These are phyloP conservation scores for Fusarium oxysporum DNA, from an alignment of 2,329 filamentous ascomycete genomes.

Conservation along the genomic window DNA sequence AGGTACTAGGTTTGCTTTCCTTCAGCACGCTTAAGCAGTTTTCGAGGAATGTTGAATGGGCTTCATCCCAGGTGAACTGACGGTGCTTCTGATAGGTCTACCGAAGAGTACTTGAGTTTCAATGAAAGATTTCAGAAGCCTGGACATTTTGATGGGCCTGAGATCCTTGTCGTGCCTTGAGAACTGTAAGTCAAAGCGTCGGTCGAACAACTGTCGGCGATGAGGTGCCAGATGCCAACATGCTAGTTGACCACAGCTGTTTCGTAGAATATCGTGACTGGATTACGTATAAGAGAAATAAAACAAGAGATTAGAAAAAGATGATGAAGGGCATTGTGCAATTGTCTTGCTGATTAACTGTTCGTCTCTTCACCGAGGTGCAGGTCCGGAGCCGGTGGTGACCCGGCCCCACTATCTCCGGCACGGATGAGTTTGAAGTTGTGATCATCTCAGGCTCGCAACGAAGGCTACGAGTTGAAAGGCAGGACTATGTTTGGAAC, in stretches of 20 bases:
- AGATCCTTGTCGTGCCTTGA: background rate
- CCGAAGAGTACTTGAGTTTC: background rate
- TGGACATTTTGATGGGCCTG: background rate
- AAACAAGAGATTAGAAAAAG: background rate
- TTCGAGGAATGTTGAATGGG: background rate
- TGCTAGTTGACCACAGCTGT: fast-evolving
- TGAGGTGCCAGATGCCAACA: background rate
- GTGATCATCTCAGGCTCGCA: background rate
- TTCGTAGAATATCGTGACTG: no score
- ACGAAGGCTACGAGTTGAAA: background rate
- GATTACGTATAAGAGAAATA: no score
- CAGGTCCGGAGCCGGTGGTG: conserved; percentile 14
- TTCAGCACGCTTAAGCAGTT: background rate
- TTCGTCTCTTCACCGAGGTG: conserved; percentile 7
- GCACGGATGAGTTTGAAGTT: conserved; percentile 7
- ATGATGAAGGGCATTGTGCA: background rate
- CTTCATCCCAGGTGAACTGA: background rate
- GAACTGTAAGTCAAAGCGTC: background rate
- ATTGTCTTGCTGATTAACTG: background rate
- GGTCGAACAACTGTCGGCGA: background rate
- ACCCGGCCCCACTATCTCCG: conserved; percentile 28
- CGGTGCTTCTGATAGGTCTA: background rate
- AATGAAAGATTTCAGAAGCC: background rate
- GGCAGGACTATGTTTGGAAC: fast-evolving
- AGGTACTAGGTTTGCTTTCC: background rate